Base-by-base conservation (phyloP, 2,329 filamentous ascomycete genomes). In the Xylaria sp. region DNA sequence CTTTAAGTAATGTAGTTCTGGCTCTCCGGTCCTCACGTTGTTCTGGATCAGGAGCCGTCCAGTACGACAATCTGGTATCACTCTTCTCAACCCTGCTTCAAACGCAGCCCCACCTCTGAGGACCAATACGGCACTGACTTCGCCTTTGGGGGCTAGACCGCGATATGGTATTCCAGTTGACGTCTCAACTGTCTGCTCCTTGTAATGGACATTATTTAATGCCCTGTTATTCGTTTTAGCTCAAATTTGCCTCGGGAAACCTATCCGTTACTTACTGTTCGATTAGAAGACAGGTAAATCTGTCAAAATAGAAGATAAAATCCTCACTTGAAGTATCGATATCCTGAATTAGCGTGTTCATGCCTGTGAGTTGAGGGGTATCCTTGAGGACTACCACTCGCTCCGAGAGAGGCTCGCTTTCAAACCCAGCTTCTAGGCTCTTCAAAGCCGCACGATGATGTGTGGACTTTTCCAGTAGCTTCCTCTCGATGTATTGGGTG, bases 271-370 rank as follows among this genome's bases (percentile, higher is more conserved):
- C 86, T 69, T 80, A 90, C 88, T 89, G 84, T 80, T 98, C 95
- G 56, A 98, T 88, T 31, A 98, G 85, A 61, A 97, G 84, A n/a
- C 92, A 89, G 1, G 93, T 89, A 44, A 98, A 84, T 44, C 96
- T 89, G 80, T 99, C 94, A 79, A 98, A 97, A 81, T 98, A 98
- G 81, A 98, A 98, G 70, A 97, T 93, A 78, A 97, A 98, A 74
- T 98, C 94, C 77, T 97, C 95, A 49, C 93, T 87, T 6, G 87
- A 84, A 0, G 93, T 95, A 57, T 90, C 87, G 20, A 92, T 91
- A 74, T 96, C 88, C 77, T 97, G 91, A 48, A 99, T 88, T 65
- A 97, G 92, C 0, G 94, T 97, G 78, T 93, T 94, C 88, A 99
- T 97, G 56, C 90, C 94, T 65, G 86, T 86, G 63, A 97, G 85